These are phyloP conservation scores for Nicotiana tabacum DNA, from an alignment of 257 asterid genomes.

Conservation along the genomic window DNA sequence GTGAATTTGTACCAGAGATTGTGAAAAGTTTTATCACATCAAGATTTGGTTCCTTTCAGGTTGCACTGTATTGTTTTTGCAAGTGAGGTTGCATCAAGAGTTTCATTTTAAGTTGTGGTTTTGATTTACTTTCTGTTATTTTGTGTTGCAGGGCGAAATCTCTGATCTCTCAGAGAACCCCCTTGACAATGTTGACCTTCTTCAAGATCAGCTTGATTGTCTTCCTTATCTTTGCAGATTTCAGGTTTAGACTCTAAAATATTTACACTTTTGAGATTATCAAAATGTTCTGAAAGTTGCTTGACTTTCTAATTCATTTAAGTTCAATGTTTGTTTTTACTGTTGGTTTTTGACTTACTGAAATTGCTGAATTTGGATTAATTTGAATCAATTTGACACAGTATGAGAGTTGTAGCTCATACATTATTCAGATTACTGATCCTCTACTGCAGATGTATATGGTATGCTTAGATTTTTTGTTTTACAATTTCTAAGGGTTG, in stretches of 20 bases:
- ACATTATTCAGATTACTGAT: constrained; percentile 77
- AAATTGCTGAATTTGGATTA: constrained; percentile 10
- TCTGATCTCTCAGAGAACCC: constrained; percentile 90
- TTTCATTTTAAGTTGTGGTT: not conserved
- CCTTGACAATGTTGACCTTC: constrained; percentile 94
- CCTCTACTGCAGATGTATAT: constrained; percentile 76
- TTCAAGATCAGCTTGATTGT: constrained; percentile 94
- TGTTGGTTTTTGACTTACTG: not conserved
- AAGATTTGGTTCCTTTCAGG: constrained; percentile 97
- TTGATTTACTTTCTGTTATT: constrained; percentile 5
- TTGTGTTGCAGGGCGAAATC: constrained; percentile 51
- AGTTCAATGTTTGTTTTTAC: not conserved
- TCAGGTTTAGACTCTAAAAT: constrained; percentile 46
- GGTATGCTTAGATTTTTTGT: constrained; percentile 42
- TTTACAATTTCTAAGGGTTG: constrained; percentile 3
- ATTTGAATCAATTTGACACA: constrained; percentile 37
- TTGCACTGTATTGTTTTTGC: constrained; percentile 11
- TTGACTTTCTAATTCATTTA: not conserved
- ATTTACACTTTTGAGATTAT: not conserved
- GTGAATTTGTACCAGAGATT: constrained; percentile 92
- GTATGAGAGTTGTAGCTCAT: constrained; percentile 95
- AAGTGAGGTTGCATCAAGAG: not conserved
- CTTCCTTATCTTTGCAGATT: constrained; percentile 92
- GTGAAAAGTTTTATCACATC: constrained; percentile 91
- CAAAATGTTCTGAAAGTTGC: not conserved